Conservation (phyloP, 352 stramenopile species). For the Phytophthora pseudosyringae region DNA sequence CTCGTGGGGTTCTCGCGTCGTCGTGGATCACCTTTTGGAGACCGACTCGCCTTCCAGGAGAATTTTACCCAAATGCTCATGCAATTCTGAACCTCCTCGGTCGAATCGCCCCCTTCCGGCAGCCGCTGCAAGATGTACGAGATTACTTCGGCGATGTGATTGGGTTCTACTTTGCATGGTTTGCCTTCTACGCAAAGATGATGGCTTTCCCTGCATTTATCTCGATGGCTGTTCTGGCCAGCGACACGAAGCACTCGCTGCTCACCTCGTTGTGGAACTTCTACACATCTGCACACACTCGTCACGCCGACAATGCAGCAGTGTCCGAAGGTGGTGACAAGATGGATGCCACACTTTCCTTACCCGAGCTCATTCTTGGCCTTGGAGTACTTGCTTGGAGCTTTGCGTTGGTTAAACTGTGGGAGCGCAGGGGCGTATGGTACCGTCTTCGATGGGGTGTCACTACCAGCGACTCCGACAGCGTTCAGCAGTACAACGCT, state of each 20-base stretch:
- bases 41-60: constrained; percentile 39
- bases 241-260: constrained; percentile 14
- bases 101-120: constrained; percentile 56
- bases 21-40: constrained; percentile 72
- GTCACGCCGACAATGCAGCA: neutral
- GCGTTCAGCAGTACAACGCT: neutral
- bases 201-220: constrained; percentile 57
- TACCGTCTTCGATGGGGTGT: constrained; percentile 71
- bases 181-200: constrained; percentile 81
- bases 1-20: constrained; percentile 36
- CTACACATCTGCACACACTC: constrained; percentile 18
- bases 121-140: constrained; percentile 77
- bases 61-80: constrained; percentile 47
- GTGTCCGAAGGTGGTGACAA: constrained; percentile 10
- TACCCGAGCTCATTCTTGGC: constrained; percentile 29
- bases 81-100: constrained; percentile 49
- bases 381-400: constrained; percentile 49
- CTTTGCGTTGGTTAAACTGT: constrained; percentile 61
- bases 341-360: constrained; percentile 4
- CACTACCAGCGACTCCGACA: constrained; percentile 16
- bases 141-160: constrained; percentile 91
- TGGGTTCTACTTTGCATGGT: constrained; percentile 93
- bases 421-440: constrained; percentile 65
- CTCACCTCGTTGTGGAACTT: constrained; percentile 35
- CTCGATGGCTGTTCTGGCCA: constrained; percentile 37